Evolutionary conservation across 2,329 filamentous ascomycete genomes (phyloP).

Genomic region (Epichloe bromicola): DNA sequence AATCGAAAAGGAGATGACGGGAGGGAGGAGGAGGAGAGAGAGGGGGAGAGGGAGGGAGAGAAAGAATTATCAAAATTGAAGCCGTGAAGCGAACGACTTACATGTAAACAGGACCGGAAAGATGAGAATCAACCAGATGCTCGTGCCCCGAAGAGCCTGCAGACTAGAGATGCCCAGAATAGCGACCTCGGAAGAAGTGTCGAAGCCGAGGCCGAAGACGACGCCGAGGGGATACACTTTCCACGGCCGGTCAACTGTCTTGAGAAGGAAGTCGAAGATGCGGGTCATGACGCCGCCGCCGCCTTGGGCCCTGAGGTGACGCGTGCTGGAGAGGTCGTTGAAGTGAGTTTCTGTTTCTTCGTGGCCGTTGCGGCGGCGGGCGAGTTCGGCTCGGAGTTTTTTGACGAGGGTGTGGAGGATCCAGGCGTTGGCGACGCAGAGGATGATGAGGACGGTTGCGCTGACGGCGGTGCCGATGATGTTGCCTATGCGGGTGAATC

Average conservation of each 20-base stretch:
- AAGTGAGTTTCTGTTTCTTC: conserved; percentile 12
- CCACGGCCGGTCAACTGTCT: conserved; percentile 64
- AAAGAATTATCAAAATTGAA: background rate
- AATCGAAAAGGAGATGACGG: background rate
- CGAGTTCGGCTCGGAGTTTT: conserved; percentile 51
- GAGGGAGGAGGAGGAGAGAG: no score
- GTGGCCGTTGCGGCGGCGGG: conserved; percentile 13
- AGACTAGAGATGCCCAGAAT: conserved; percentile 82
- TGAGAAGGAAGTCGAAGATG: conserved; percentile 64
- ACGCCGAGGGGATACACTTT: conserved; percentile 92
- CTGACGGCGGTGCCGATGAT: conserved; percentile 85
- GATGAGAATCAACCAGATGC: conserved; percentile 86
- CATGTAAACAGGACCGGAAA: conserved; percentile 83
- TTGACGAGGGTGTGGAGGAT: conserved; percentile 68
- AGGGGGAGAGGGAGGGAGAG: no score
- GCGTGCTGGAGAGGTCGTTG: conserved; percentile 18
- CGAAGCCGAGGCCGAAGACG: conserved; percentile 84
- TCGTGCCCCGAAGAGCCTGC: conserved; percentile 73
- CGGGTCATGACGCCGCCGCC: conserved; percentile 62
- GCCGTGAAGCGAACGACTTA: conserved; percentile 20
- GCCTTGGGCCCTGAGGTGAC: conserved; percentile 57
- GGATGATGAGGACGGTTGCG: conserved; percentile 66
- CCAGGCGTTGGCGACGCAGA: conserved; percentile 75
- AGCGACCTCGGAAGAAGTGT: conserved; percentile 89
- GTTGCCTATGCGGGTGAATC: conserved; percentile 67